A percentile compares a stretch with the other conserved stretches of the same genome.
Evolutionary conservation across 441 rosid genomes (phyloP).

Genomic region (Dalechampia spathulata): DNA sequence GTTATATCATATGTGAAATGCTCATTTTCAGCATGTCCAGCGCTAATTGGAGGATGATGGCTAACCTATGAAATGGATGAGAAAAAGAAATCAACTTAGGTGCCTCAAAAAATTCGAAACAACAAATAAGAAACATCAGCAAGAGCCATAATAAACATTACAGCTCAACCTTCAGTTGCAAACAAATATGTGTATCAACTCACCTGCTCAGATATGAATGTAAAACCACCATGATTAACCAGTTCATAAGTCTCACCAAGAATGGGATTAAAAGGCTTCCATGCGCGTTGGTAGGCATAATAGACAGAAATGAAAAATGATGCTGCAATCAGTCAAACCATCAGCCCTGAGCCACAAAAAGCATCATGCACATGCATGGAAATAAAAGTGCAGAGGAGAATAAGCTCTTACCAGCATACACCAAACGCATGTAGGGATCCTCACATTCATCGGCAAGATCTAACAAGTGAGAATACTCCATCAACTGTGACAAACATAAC

Average conservation of each 20-base stretch:
- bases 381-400: constrained; percentile 7
- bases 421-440: constrained; percentile 92
- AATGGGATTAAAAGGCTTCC: constrained; percentile 98
- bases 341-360: constrained; percentile 13
- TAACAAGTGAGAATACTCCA: constrained; percentile 88
- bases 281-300: constrained; percentile 70
- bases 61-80: constrained; percentile 53
- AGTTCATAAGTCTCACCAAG: constrained; percentile 97
- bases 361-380: neutral
- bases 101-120: neutral
- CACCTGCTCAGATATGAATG: constrained; percentile 88
- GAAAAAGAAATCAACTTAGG: neutral
- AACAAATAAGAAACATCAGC: neutral
- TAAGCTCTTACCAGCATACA: constrained; percentile 63
- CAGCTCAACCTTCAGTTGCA: neutral
- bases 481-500: constrained; percentile 51
- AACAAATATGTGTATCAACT: constrained; percentile 9
- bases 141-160: no score
- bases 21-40: constrained; percentile 95
- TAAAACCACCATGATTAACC: constrained; percentile 66
- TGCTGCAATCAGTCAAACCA: constrained; percentile 39
- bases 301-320: constrained; percentile 90
- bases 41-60: constrained; percentile 97
- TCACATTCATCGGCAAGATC: constrained; percentile 90
- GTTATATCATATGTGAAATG: constrained; percentile 86